Percentiles rank a stretch among this genome's conserved stretches.
Evolutionary conservation across 2,329 filamentous ascomycete species (phyloP).

Genomic region (Penicillium sp.): DNA sequence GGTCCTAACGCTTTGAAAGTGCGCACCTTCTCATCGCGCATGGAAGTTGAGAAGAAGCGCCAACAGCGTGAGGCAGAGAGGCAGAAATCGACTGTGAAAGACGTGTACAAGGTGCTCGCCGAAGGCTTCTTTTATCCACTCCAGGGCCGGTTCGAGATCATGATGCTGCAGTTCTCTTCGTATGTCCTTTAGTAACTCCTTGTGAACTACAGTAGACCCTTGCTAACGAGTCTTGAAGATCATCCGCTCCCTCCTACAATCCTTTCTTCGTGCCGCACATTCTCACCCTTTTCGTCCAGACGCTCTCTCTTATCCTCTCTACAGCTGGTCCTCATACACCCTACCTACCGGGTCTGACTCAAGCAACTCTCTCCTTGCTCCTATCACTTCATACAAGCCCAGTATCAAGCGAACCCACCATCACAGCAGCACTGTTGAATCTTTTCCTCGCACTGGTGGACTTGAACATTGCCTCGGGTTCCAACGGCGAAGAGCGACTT

Average conservation of each 20-base stretch:
- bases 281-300: constrained; percentile 77
- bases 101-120: constrained; percentile 69
- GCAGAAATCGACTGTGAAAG: constrained; percentile 64
- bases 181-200: constrained; percentile 24
- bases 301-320: constrained; percentile 74
- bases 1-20: constrained; percentile 85
- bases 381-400: constrained; percentile 57
- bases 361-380: constrained; percentile 79
- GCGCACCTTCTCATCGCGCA: constrained; percentile 76
- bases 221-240: constrained; percentile 22
- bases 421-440: constrained; percentile 72
- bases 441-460: constrained; percentile 76
- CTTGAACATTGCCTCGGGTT: constrained; percentile 57
- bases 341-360: constrained; percentile 71
- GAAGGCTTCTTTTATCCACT: constrained; percentile 82
- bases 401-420: constrained; percentile 57
- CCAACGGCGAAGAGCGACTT: constrained; percentile 59
- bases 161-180: constrained; percentile 52
- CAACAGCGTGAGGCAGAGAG: constrained; percentile 43
- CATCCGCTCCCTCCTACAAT: constrained; percentile 44
- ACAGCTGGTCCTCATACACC: constrained; percentile 76
- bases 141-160: constrained; percentile 70
- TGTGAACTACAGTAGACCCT: neutral
- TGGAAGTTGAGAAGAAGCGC: constrained; percentile 58
- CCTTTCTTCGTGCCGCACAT: constrained; percentile 71